Base-by-base conservation (phyloP, 768 basidiomycete genomes). In the Exidia glandulosa region DNA sequence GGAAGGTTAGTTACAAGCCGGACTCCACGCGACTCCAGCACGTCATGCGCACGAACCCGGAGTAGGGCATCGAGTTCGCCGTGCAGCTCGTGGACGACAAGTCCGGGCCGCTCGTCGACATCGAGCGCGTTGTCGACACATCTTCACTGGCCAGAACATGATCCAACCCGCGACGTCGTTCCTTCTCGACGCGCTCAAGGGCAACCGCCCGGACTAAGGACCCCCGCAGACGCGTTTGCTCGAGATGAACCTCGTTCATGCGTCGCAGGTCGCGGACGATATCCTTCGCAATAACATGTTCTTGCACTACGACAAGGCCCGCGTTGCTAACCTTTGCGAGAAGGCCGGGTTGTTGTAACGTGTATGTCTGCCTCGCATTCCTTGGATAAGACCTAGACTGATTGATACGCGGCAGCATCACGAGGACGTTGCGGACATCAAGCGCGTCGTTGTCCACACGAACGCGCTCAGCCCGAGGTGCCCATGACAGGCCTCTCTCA, bases 261-360 rank as follows among this genome's bases (percentile, higher is more conserved):
- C 96, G 3, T 95, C 96, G 63, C 96, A 98, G 72, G 96, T 98
- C 58, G 96, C 96, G 0, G 96, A 99, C 69, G 96, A 96, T 3
- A 99, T 99, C 65, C 86, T 99, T 36, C 92, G 93, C 31, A 99
- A 98, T 71, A 91, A 98, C 69, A 96, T 99, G 93, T 97, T 98
- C 73, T 81, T 87, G 3, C 86, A 98, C 70, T 98, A 97, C 68
- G 96, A 99, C 72, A 84, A 90, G 31, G 93, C 96, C 3, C 81
- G 96, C 60, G 93, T 99, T 68, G 96, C 96, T 63, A 97, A 98
- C 73, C 80, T 99, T 59, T 97, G 94, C 67, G 96, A 99, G 78
- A 96, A 96, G 77, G 96, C 96, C 62, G 96, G 96, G 56, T 75
- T 99, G 47, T 72, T 97, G 68, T 95, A 98, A 74, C 79, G 94